Conservation (phyloP, 495 filamentous ascomycete species). For the Lophiostoma macrostomum region DNA sequence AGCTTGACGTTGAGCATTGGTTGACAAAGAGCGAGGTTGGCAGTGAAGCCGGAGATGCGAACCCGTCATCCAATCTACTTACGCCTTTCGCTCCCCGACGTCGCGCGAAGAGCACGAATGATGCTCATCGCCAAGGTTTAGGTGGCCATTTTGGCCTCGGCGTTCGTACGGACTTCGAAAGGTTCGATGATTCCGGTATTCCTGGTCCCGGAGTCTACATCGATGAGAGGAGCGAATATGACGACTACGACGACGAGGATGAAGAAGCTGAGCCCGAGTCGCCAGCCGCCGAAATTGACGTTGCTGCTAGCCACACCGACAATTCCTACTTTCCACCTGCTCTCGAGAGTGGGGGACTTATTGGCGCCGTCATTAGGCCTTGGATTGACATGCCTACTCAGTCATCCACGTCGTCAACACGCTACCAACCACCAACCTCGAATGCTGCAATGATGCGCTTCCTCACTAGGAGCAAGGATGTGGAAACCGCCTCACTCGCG, state of each 20-base stretch:
- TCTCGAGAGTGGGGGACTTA: constrained; percentile 1
- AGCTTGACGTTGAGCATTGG: constrained; percentile 38
- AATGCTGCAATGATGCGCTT: constrained; percentile 40
- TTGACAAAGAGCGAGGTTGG: constrained; percentile 34
- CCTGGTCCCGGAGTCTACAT: constrained; percentile 37
- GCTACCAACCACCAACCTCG: constrained; percentile 37
- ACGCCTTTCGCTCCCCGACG: constrained; percentile 22
- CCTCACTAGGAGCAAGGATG: constrained; percentile 30
- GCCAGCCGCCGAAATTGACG: constrained; percentile 32
- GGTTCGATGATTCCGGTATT: constrained; percentile 32
- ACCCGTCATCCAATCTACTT: neutral
- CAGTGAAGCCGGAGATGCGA: constrained; percentile 24
- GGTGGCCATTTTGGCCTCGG: constrained; percentile 15
- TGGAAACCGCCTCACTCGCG: constrained; percentile 37
- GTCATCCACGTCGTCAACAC: neutral
- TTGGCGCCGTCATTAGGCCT: constrained; percentile 14
- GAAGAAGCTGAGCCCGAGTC: constrained; percentile 28
- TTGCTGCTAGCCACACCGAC: constrained; percentile 12
- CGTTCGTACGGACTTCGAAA: constrained; percentile 17
- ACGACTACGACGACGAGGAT: constrained; percentile 36
- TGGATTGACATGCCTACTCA: constrained; percentile 29
- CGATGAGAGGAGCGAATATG: constrained; percentile 35
- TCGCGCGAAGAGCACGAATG: constrained; percentile 36
- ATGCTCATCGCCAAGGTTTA: constrained; percentile 22
- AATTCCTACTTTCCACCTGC: constrained; percentile 16